Conservation (phyloP, 345 rosid species). For the Luvunga scandens region DNA sequence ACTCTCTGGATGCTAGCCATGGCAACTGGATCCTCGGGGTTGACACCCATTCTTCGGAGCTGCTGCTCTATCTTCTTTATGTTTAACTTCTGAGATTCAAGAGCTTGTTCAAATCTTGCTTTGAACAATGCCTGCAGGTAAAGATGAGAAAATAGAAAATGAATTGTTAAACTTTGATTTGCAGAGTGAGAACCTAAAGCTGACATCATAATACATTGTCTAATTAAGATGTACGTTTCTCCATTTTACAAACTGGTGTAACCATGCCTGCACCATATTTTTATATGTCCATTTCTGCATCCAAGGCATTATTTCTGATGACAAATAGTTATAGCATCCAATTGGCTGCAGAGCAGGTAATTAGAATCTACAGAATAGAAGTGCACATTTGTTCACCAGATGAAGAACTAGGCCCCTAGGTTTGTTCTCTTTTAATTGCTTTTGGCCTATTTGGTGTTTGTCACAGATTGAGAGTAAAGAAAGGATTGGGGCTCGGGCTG, state of each 20-base stretch:
- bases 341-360: background rate
- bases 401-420: background rate
- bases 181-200: background rate
- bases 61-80: conserved; percentile 91
- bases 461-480: background rate
- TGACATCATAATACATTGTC: background rate
- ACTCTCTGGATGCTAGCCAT: conserved; percentile 99
- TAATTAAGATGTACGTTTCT: background rate
- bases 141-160: conserved; percentile 13
- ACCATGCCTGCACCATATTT: background rate
- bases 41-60: conserved; percentile 77
- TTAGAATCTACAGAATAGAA: background rate
- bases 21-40: conserved; percentile 98
- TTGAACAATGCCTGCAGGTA: conserved; percentile 83
- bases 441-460: background rate
- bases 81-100: conserved; percentile 95
- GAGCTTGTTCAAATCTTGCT: conserved; percentile 99
- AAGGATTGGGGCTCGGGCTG: background rate
- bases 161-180: background rate
- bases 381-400: background rate
- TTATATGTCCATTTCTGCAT: background rate
- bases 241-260: background rate
- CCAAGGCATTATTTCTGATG: background rate
- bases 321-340: background rate
- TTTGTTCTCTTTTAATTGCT: background rate